Percentiles rank a stretch among this genome's conserved stretches.
Evolutionary conservation across 2,329 filamentous ascomycete genomes (phyloP).

Genomic region (Penicillium sp.): DNA sequence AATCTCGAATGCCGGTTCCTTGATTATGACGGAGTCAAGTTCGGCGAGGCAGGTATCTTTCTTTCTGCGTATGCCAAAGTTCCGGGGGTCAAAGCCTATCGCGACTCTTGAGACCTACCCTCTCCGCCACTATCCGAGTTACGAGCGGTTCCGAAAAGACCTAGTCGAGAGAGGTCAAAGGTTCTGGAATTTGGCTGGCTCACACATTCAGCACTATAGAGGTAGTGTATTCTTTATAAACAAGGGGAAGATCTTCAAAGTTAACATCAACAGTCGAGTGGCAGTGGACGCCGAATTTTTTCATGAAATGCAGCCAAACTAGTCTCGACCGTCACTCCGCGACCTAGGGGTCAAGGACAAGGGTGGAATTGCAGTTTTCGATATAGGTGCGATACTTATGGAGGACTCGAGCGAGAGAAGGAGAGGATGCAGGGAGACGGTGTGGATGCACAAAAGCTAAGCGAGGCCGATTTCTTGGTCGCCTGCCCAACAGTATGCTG

Average conservation of each 20-base stretch:
- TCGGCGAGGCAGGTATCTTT: slow-evolving; percentile 20
- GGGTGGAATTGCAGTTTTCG: not conserved
- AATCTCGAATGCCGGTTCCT: slow-evolving; percentile 25
- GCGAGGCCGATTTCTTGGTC: not conserved
- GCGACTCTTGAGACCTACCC: slow-evolving; percentile 27
- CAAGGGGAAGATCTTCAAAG: not conserved
- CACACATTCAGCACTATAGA: slow-evolving; percentile 25
- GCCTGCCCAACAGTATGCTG: not conserved
- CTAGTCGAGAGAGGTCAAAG: slow-evolving; percentile 23
- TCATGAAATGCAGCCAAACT: not conserved
- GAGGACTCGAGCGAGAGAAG: not conserved
- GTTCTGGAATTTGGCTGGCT: slow-evolving; percentile 24
- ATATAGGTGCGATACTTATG: not conserved
- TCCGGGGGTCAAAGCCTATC: slow-evolving; percentile 25
- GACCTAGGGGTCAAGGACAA: not conserved
- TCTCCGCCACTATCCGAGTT: slow-evolving; percentile 23
- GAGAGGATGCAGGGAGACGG: not conserved
- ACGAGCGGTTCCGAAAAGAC: slow-evolving; percentile 17
- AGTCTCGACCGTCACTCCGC: not conserved
- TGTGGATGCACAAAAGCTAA: not conserved
- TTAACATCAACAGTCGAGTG: not conserved
- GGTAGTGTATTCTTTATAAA: slow-evolving; percentile 20
- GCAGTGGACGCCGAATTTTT: not conserved
- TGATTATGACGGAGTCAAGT: slow-evolving; percentile 26
- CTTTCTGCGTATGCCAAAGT: slow-evolving; percentile 21